Conservation (phyloP, 192 early-diverging fungal genomes). For the Rhizophlyctis rosea region DNA sequence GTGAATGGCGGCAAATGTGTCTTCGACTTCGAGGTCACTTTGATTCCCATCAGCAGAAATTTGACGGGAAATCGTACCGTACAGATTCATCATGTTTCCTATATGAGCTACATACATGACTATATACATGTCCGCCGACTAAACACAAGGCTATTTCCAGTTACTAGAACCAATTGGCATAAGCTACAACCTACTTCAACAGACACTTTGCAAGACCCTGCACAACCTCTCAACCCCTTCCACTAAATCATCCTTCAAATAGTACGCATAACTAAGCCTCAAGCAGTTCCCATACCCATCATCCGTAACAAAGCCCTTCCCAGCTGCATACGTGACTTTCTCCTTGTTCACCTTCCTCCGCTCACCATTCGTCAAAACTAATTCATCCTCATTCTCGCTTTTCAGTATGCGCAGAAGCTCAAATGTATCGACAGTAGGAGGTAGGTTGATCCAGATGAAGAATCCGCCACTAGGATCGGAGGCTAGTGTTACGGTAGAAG, state of each 20-base stretch:
- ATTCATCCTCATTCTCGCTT: constrained; percentile 6
- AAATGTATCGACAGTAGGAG: constrained; percentile 8
- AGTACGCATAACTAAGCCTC: constrained; percentile 38
- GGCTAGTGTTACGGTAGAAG: neutral
- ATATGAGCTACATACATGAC: too few species aligned
- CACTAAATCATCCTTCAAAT: constrained; percentile 27
- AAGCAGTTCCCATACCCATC: constrained; percentile 27
- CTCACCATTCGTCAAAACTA: neutral
- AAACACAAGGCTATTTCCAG: too few species aligned
- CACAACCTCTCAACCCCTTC: constrained; percentile 26
- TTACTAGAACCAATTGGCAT: too few species aligned
- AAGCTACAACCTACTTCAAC: too few species aligned
- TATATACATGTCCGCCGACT: too few species aligned
- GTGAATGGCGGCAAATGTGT: too few species aligned
- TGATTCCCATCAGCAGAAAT: too few species aligned
- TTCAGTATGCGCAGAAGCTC: constrained; percentile 7
- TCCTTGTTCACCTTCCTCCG: constrained; percentile 11
- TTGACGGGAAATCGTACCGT: too few species aligned
- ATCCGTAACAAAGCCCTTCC: constrained; percentile 23
- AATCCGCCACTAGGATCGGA: constrained; percentile 37
- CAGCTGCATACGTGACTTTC: constrained; percentile 38
- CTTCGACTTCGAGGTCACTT: too few species aligned
- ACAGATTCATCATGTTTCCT: too few species aligned
- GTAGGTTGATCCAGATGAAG: constrained; percentile 42
- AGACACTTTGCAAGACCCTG: constrained; percentile 10